These are phyloP conservation scores for Mycena chlorophos DNA, from an alignment of 768 basidiomycete genomes.

Conservation along the genomic window DNA sequence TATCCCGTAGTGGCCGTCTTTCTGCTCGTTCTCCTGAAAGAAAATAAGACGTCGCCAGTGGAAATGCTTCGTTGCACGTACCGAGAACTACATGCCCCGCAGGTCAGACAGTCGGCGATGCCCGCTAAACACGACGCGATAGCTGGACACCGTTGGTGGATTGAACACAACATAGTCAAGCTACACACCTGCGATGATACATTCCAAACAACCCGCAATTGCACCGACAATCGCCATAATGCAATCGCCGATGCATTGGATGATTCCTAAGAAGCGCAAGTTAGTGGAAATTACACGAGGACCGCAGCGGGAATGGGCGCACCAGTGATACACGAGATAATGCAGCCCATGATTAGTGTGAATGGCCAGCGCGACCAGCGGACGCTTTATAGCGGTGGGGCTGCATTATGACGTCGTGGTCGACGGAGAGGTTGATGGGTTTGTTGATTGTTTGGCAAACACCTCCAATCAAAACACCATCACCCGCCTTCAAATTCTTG, in stretches of 20 bases:
- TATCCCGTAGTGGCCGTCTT: too few species aligned
- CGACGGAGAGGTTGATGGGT: neutral
- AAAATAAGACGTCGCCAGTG: too few species aligned
- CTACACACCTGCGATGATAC: slow-evolving; percentile 45
- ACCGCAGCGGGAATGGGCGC: neutral
- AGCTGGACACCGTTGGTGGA: slow-evolving; percentile 26
- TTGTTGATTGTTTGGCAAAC: neutral
- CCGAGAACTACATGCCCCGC: slow-evolving; percentile 43
- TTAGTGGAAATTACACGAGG: neutral
- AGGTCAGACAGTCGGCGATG: slow-evolving; percentile 46
- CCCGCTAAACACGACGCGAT: slow-evolving; percentile 42
- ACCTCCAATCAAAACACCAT: neutral
- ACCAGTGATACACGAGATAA: slow-evolving; percentile 20
- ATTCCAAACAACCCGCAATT: slow-evolving; percentile 47
- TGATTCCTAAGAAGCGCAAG: slow-evolving; percentile 31
- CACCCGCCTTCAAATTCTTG: neutral
- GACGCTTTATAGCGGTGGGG: neutral
- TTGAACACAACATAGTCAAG: neutral
- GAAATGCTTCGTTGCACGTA: too few species aligned
- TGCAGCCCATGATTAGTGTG: neutral
- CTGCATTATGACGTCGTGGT: neutral
- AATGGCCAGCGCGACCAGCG: neutral
- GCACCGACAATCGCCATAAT: slow-evolving; percentile 39
- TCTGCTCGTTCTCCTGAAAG: too few species aligned
- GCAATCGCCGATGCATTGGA: slow-evolving; percentile 45